Evolutionary conservation across 371 early-diverging fungal species (phyloP).

Genomic region (Lichtheimia ornata): DNA sequence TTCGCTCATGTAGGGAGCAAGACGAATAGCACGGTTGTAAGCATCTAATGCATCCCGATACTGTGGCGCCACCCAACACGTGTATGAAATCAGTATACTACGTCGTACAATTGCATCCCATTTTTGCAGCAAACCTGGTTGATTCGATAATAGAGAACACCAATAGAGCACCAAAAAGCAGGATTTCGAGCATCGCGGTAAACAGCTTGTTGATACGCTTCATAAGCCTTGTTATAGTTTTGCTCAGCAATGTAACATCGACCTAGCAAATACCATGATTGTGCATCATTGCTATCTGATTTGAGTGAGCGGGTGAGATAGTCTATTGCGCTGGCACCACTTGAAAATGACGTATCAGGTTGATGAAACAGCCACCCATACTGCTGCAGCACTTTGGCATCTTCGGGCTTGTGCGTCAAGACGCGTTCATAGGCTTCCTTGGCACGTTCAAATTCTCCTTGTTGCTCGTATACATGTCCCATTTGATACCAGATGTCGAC

Average conservation of each 20-base stretch:
- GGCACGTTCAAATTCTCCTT: slow-evolving; percentile 84
- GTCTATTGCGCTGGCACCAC: slow-evolving; percentile 83
- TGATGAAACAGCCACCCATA: slow-evolving; percentile 95
- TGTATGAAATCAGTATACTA: neutral
- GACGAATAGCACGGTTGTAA: slow-evolving; percentile 91
- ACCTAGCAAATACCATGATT: slow-evolving; percentile 95
- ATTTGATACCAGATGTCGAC: slow-evolving; percentile 98
- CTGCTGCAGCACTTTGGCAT: slow-evolving; percentile 95
- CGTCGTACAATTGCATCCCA: neutral
- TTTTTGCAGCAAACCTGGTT: slow-evolving; percentile 58
- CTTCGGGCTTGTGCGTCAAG: slow-evolving; percentile 84
- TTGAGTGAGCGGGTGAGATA: slow-evolving; percentile 85
- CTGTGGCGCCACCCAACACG: slow-evolving; percentile 38
- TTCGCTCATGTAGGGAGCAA: slow-evolving; percentile 93
- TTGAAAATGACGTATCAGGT: slow-evolving; percentile 73
- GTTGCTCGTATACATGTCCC: slow-evolving; percentile 95
- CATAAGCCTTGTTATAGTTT: slow-evolving; percentile 95
- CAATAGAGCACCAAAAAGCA: slow-evolving; percentile 98
- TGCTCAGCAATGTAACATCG: slow-evolving; percentile 95
- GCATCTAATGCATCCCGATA: slow-evolving; percentile 97
- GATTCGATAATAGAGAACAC: slow-evolving; percentile 96
- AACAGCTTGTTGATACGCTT: slow-evolving; percentile 97
- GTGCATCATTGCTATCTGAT: slow-evolving; percentile 86
- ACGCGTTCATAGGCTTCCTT: slow-evolving; percentile 94
- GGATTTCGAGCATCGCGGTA: slow-evolving; percentile 93